Conservation (phyloP, 331 rosid species). For the Prunus yedoensis region DNA sequence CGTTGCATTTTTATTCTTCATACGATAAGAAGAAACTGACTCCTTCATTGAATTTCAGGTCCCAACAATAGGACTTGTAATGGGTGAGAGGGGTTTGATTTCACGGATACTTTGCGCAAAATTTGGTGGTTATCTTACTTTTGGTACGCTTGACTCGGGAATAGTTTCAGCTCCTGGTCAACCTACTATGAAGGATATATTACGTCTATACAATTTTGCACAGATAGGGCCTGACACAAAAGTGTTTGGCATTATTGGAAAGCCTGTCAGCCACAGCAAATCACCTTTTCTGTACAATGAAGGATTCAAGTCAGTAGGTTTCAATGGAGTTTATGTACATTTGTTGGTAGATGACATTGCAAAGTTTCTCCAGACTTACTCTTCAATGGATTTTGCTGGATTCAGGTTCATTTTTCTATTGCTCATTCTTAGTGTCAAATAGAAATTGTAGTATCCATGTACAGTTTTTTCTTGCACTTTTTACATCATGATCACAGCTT, state of each 20-base stretch:
- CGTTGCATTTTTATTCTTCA: background rate
- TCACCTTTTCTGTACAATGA: conserved; percentile 68
- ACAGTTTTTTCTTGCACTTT: conserved; percentile 11
- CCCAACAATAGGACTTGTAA: conserved; percentile 84
- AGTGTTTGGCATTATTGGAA: conserved; percentile 86
- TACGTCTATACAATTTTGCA: conserved; percentile 68
- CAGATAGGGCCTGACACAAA: conserved; percentile 69
- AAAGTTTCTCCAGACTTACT: conserved; percentile 69
- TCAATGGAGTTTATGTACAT: conserved; percentile 70
- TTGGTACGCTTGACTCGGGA: conserved; percentile 76
- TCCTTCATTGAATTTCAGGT: conserved; percentile 56
- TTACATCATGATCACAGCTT: conserved; percentile 12
- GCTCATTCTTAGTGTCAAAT: background rate
- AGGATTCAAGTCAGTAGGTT: conserved; percentile 73
- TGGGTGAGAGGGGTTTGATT: conserved; percentile 87
- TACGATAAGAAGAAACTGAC: conserved; percentile 10
- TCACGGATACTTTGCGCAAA: conserved; percentile 84
- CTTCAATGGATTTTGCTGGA: conserved; percentile 79
- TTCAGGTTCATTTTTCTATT: conserved; percentile 65
- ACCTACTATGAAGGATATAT: conserved; percentile 77
- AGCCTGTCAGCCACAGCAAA: conserved; percentile 95
- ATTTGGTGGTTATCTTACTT: conserved; percentile 87
- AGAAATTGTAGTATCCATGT: background rate
- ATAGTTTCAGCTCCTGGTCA: conserved; percentile 95
- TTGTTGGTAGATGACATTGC: conserved; percentile 81